A percentile compares a stretch with the other conserved stretches of the same genome.
Conservation (phyloP, 345 rosid genomes). For the Cardamine chenopodiifolia region DNA sequence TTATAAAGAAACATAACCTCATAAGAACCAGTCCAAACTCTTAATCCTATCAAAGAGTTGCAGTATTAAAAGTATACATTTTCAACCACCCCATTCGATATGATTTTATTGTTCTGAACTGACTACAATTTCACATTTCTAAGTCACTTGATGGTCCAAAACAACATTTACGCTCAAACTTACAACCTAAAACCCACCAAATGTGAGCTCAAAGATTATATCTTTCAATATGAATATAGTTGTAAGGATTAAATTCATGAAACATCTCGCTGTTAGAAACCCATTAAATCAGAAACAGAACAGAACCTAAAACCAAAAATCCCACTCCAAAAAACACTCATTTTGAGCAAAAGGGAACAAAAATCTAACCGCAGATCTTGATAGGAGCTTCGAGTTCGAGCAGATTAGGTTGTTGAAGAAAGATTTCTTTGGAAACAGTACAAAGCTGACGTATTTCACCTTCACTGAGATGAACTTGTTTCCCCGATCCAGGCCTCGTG, state of each 20-base stretch:
- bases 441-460: constrained; percentile 83
- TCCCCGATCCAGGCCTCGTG: constrained; percentile 57
- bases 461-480: constrained; percentile 84
- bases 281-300: not conserved
- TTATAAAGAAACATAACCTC: not conserved
- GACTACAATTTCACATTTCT: not conserved
- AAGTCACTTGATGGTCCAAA: not conserved
- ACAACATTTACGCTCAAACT: constrained; percentile 10
- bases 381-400: constrained; percentile 89
- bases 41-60: not conserved
- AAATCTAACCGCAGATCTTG: constrained; percentile 82
- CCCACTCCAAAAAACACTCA: not conserved
- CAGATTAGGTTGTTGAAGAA: constrained; percentile 82
- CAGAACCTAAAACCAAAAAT: not conserved
- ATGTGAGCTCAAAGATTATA: not conserved
- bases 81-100: no score
- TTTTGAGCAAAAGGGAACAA: constrained; percentile 3
- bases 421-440: constrained; percentile 63
- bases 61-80: not conserved
- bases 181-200: constrained; percentile 5
- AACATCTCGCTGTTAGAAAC: not conserved
- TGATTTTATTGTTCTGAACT: no score
- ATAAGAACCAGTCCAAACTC: not conserved
- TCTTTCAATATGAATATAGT: constrained; percentile 4
- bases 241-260: not conserved